A percentile compares a stretch with the other conserved stretches of the same genome.
Evolutionary conservation across 768 basidiomycete genomes (phyloP).

Genomic region (Phylloporus sp.): DNA sequence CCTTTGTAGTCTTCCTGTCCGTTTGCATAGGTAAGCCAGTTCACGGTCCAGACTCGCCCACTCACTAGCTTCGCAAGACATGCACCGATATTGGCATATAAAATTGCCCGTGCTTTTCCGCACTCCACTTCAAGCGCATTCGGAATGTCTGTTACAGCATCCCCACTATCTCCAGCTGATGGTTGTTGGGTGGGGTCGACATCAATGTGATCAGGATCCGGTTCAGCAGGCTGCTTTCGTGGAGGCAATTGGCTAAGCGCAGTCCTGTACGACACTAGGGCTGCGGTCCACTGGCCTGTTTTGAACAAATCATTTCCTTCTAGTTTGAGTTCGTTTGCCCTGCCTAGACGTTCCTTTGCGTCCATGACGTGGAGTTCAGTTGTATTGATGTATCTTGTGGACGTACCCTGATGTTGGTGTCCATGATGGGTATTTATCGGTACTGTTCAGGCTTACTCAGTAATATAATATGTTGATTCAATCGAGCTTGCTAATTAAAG

Average conservation of each 20-base stretch:
- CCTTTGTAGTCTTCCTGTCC: slow-evolving; percentile 72
- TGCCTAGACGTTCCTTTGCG: slow-evolving; percentile 40
- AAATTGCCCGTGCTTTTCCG: slow-evolving; percentile 59
- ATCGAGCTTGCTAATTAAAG: too few relatives aligned
- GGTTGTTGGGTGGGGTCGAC: slow-evolving; percentile 18
- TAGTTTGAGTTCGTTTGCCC: slow-evolving; percentile 62
- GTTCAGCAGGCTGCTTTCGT: slow-evolving; percentile 25
- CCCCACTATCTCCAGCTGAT: slow-evolving; percentile 5
- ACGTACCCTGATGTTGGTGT: slow-evolving; percentile 1
- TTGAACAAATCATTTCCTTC: slow-evolving; percentile 78
- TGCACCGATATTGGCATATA: slow-evolving; percentile 87
- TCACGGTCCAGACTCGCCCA: neutral
- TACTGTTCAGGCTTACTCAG: neutral
- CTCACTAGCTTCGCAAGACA: slow-evolving; percentile 77
- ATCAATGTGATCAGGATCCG: slow-evolving; percentile 15
- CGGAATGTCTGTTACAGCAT: slow-evolving; percentile 16
- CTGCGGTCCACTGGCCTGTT: slow-evolving; percentile 60
- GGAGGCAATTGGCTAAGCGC: slow-evolving; percentile 68
- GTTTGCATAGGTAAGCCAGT: slow-evolving; percentile 1
- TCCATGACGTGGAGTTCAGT: slow-evolving; percentile 4
- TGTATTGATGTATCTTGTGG: neutral
- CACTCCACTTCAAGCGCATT: slow-evolving; percentile 43
- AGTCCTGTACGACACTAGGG: slow-evolving; percentile 63
- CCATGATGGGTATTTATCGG: neutral
- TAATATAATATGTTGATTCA: too few relatives aligned